These are phyloP conservation scores for Solanum hybrid DNA, from an alignment of 305 asterid genomes.

Conservation along the genomic window DNA sequence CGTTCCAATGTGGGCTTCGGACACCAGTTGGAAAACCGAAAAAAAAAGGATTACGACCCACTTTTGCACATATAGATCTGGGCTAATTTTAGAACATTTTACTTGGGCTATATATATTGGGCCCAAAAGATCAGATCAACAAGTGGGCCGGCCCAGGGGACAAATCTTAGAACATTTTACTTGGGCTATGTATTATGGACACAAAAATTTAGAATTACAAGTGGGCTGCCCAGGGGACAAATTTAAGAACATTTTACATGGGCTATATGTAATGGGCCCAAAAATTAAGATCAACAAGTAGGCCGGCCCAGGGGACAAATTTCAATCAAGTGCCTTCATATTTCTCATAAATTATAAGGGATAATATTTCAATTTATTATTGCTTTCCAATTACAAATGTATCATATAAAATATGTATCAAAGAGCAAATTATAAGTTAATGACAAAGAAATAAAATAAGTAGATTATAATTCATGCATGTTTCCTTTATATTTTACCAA, in stretches of 20 bases:
- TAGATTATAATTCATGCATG: background rate
- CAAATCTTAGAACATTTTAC: background rate
- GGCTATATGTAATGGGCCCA: background rate
- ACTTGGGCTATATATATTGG: background rate
- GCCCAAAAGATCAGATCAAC: background rate
- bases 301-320: background rate
- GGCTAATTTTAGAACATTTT: background rate
- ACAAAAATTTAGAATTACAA: background rate
- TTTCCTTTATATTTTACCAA: background rate
- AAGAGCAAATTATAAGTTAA: background rate
- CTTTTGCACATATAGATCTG: background rate
- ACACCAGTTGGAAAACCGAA: background rate
- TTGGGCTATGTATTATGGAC: background rate
- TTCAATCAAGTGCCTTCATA: background rate
- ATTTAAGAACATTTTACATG: background rate
- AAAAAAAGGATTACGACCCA: background rate
- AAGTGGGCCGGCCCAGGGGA: background rate
- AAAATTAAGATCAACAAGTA: background rate
- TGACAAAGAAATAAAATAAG: background rate
- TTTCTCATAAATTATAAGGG: background rate
- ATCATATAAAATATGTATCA: background rate
- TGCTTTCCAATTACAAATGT: background rate
- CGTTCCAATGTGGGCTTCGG: background rate
- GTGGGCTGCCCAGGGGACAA: background rate
- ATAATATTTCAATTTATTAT: background rate